Evolutionary conservation across 768 basidiomycete genomes (phyloP), one percentile per base, ranked within the genome.

Genomic region (Pleurotus eryngii): DNA sequence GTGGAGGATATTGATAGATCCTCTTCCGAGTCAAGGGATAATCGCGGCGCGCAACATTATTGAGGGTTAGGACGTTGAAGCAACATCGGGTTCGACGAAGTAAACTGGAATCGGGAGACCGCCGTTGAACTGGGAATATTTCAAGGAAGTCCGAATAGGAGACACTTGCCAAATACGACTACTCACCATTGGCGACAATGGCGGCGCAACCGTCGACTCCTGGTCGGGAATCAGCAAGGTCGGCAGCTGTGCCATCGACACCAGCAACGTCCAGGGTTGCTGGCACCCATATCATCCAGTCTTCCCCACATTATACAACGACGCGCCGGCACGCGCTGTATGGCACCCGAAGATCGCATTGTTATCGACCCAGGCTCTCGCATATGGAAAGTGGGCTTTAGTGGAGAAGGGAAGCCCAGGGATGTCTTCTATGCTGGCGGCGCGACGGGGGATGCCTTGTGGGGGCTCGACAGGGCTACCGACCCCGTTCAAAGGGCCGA

Each of bases 301-400:
- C 87, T 2, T 92, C 92, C 15, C 92, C 92, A 0, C 90, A 93
- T 63, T 94, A 94, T 68, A 71, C 85, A 9, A 92, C 91, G 8
- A 90, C 90, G 1, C 79, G 93, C 46, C 79, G 94, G 55, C 96
- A 98, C 68, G 96, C 95, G 1, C 75, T 98, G 6, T 99, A 99
- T 73, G 97, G 97, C 24, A 93, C 91, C 91, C 5, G 97, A 99
- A 68, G 97, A 98, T 72, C 82, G 96, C 46, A 84, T 98, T 42
- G 84, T 99, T 57, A 89, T 99, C 61, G 97, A 99, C 70, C 89
- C 95, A 20, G 97, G 97, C 17, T 94, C 92, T 46, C 80, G 88
- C 54, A 81, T 95, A 59, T 98, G 96, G 95, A 97, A 95, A 74
- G 92, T 95, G 9, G 97, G 97, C 2, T 98, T 98, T 76, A 95